Conservation (phyloP, 2,329 filamentous ascomycete species). For the Chaetomium globosum region DNA sequence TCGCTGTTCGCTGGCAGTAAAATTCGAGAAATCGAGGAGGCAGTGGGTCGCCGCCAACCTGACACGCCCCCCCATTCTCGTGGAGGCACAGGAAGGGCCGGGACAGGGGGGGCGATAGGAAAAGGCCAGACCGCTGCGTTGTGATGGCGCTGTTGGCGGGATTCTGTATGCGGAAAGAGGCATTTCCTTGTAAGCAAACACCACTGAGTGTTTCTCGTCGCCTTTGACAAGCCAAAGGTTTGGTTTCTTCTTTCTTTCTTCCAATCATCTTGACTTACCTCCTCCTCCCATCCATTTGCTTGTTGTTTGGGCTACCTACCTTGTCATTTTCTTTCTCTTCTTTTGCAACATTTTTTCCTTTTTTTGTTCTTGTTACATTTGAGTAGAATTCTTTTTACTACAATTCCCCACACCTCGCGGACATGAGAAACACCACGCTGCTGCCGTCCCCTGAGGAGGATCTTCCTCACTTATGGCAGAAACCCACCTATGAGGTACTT, state of each 20-base stretch:
- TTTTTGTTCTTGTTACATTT: not conserved
- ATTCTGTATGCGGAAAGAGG: not conserved
- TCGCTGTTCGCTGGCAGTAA: not conserved
- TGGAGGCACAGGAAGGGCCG: slow-evolving; percentile 5
- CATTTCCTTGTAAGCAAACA: not conserved
- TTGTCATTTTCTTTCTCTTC: slow-evolving; percentile 1
- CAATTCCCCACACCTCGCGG: not conserved
- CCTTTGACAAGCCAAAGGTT: not conserved
- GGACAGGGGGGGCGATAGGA: not conserved
- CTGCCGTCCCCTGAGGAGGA: slow-evolving; percentile 60
- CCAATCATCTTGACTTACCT: not conserved
- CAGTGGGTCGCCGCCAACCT: slow-evolving; percentile 22
- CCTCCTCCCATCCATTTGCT: not conserved
- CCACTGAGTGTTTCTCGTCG: not conserved
- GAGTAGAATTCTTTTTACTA: too few relatives aligned
- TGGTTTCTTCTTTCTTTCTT: not conserved
- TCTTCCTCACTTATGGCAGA: slow-evolving; percentile 80
- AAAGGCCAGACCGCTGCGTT: slow-evolving; percentile 11
- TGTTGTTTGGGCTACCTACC: not conserved
- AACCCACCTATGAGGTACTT: slow-evolving; percentile 67
- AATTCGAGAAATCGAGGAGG: not conserved
- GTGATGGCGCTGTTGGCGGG: slow-evolving; percentile 3
- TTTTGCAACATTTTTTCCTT: not conserved
- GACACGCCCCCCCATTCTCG: slow-evolving; percentile 5
- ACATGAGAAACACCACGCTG: slow-evolving; percentile 32